These are phyloP conservation scores for Amauroascus verrucosus DNA, from an alignment of 2,329 filamentous ascomycete genomes.

Conservation along the genomic window DNA sequence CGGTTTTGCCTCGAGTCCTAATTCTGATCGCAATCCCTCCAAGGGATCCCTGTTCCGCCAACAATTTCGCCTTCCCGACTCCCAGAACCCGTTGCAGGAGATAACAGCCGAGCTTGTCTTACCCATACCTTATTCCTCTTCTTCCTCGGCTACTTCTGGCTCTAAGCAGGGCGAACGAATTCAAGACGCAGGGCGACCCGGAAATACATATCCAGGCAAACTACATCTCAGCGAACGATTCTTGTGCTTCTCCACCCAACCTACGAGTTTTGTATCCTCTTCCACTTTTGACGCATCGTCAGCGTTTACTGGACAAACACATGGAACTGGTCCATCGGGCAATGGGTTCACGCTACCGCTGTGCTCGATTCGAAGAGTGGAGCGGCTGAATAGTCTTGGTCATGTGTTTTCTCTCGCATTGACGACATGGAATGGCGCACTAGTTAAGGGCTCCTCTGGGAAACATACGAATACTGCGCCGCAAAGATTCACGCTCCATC, in stretches of 20 bases:
- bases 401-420: conserved; percentile 88
- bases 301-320: conserved; percentile 82
- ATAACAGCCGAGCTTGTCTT: conserved; percentile 94
- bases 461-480: conserved; percentile 44
- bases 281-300: conserved; percentile 71
- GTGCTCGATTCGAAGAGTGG: conserved; percentile 81
- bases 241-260: conserved; percentile 91
- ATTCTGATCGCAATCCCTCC: conserved; percentile 70
- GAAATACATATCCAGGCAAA: conserved; percentile 84
- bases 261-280: conserved; percentile 72
- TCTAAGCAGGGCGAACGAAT: conserved; percentile 51
- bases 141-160: conserved; percentile 15
- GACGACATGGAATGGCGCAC: conserved; percentile 76
- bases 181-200: conserved; percentile 49
- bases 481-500: conserved; percentile 83
- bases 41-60: conserved; percentile 89
- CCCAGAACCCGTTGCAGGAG: conserved; percentile 88
- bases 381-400: conserved; percentile 83
- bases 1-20: conserved; percentile 59
- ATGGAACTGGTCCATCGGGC: conserved; percentile 81
- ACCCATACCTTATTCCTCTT: conserved; percentile 53
- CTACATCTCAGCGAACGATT: conserved; percentile 90
- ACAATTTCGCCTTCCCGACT: conserved; percentile 88
- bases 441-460: conserved; percentile 43
- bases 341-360: conserved; percentile 94